phyloP scores from a whole-genome alignment of 2,329 filamentous ascomycete genomes.

The Nannizzia gypsea region DNA sequence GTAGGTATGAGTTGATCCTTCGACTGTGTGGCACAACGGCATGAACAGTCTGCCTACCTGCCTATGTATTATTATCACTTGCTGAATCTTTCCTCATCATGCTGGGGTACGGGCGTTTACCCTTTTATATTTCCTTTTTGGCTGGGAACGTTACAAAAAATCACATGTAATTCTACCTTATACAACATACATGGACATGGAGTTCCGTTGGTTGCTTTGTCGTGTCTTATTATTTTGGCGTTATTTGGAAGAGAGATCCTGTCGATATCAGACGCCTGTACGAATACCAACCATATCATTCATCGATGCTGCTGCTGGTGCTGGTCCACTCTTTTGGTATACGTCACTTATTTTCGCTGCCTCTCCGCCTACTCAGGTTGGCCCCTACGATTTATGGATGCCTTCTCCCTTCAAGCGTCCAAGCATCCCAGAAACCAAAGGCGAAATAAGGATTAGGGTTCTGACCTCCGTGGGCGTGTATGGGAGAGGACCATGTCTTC shows the following conservation, averaged over 20 bases:
- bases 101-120: background rate
- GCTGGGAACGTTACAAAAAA: background rate
- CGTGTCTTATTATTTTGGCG: too few relatives aligned
- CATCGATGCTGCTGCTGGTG: background rate
- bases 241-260: too few relatives aligned
- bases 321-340: too few relatives aligned
- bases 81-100: background rate
- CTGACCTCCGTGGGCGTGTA: background rate
- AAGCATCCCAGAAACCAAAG: too few relatives aligned
- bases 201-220: background rate
- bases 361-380: background rate
- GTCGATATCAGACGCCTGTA: background rate
- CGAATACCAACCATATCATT: background rate
- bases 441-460: background rate
- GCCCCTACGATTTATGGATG: too few relatives aligned
- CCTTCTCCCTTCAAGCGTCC: too few relatives aligned
- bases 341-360: background rate
- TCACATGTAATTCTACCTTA: background rate
- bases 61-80: background rate
- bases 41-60: constrained; percentile 11
- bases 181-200: background rate
- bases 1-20: constrained; percentile 13
- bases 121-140: background rate
- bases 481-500: background rate
- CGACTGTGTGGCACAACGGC: constrained; percentile 19